phyloP scores from a whole-genome alignment of 129 eudicot genomes.

The Escallonia herrerae region DNA sequence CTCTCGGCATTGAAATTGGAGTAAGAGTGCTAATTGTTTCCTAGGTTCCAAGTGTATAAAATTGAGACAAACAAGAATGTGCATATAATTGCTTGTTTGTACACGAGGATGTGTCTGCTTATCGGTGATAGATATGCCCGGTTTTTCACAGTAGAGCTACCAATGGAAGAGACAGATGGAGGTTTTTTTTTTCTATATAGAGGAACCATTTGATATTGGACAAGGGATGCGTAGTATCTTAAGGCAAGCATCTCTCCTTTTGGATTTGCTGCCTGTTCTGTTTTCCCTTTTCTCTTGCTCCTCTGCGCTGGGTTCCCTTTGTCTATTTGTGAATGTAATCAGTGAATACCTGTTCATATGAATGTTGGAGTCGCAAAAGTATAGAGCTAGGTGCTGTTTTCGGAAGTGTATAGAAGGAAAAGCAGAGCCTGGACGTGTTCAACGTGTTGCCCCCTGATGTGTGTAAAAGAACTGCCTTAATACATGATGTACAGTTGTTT shows the following conservation, averaged over 20 bases:
- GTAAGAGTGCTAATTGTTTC: conserved; percentile 15
- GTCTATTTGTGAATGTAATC: conserved; percentile 2
- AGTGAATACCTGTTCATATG: conserved; percentile 11
- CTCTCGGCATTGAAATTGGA: conserved; percentile 3
- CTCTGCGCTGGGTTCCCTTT: conserved; percentile 6
- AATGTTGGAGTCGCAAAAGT: conserved; percentile 17
- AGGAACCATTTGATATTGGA: conserved; percentile 15
- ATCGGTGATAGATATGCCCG: conserved; percentile 15
- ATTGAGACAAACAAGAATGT: not conserved
- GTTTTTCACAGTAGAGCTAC: not conserved
- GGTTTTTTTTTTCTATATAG: conserved; percentile 21
- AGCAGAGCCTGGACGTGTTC: conserved; percentile 26
- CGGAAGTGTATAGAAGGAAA: conserved; percentile 44
- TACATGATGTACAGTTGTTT: not conserved
- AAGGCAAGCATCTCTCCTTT: conserved; percentile 3
- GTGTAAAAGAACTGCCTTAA: not conserved
- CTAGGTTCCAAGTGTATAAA: conserved; percentile 11
- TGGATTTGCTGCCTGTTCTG: conserved; percentile 4
- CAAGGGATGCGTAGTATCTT: not conserved
- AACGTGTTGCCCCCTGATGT: not conserved
- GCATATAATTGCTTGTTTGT: conserved; percentile 2
- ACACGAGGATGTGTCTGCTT: conserved; percentile 8
- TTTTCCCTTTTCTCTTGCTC: not conserved
- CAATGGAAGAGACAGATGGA: conserved; percentile 6
- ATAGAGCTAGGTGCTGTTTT: conserved; percentile 34